Percentiles rank a stretch among this genome's conserved stretches.
phyloP scores from a whole-genome alignment of 208 protist species.

The Strigomonas culicis region DNA sequence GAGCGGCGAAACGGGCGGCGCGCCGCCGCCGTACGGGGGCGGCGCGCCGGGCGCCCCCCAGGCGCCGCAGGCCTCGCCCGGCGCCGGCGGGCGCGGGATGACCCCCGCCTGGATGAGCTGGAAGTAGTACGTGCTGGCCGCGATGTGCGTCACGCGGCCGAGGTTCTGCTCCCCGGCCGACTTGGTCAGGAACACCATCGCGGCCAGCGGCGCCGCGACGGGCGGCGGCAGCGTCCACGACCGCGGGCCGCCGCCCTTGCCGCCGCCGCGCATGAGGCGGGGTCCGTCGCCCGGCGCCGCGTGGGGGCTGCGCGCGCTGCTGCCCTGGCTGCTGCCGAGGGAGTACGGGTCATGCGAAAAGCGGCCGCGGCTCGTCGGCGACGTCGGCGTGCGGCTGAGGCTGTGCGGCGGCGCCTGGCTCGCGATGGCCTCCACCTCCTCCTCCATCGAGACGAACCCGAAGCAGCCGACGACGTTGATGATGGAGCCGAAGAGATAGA shows the following conservation, averaged over 20 bases:
- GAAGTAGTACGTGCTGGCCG: conserved; percentile 77
- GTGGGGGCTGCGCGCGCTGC: background rate
- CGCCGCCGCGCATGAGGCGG: background rate
- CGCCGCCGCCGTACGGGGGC: background rate
- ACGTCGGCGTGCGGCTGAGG: background rate
- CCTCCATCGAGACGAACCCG: conserved; percentile 76
- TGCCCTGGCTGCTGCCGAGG: conserved; percentile 13
- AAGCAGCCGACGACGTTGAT: conserved; percentile 87
- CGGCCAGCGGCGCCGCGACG: conserved; percentile 67
- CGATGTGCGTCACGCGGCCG: conserved; percentile 68
- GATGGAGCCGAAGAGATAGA: conserved; percentile 51
- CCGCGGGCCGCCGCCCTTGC: conserved; percentile 16
- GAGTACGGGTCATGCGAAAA: conserved; percentile 40
- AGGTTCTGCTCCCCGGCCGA: conserved; percentile 86
- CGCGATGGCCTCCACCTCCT: conserved; percentile 40
- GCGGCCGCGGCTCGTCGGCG: conserved; percentile 5
- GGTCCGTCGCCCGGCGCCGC: background rate
- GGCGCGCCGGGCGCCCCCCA: background rate
- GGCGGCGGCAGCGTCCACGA: conserved; percentile 41
- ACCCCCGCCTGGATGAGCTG: conserved; percentile 72
- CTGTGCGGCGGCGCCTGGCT: conserved; percentile 19
- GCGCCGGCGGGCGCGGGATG: conserved; percentile 30
- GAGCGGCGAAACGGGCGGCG: background rate
- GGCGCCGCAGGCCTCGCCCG: background rate
- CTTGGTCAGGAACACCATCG: conserved; percentile 84